Conservation (phyloP, 306 rosid genomes). For the Canavalia gladiata region DNA sequence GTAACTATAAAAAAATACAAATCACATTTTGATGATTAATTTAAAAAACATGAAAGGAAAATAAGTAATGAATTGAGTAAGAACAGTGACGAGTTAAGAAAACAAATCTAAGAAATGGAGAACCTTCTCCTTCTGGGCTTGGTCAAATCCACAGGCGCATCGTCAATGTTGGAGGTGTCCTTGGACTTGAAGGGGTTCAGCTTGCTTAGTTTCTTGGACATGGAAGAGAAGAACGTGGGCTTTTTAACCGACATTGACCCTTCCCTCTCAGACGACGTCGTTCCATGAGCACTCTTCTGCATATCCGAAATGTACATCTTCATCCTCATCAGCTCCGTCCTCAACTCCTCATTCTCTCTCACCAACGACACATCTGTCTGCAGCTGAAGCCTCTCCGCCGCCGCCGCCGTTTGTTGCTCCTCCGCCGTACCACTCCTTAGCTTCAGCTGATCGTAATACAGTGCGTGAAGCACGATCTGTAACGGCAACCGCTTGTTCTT, state of each 20-base stretch:
- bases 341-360: slow-evolving; percentile 80
- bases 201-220: slow-evolving; percentile 79
- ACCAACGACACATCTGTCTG: slow-evolving; percentile 73
- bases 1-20: not conserved
- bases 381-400: slow-evolving; percentile 59
- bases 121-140: slow-evolving; percentile 92
- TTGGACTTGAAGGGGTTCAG: slow-evolving; percentile 86
- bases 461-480: slow-evolving; percentile 87
- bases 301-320: slow-evolving; percentile 76
- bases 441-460: slow-evolving; percentile 85
- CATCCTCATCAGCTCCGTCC: slow-evolving; percentile 78
- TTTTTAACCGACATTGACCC: slow-evolving; percentile 17
- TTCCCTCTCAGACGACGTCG: slow-evolving; percentile 50
- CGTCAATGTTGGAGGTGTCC: slow-evolving; percentile 73
- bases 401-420: slow-evolving; percentile 30
- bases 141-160: slow-evolving; percentile 58
- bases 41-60: not conserved
- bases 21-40: not conserved
- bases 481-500: slow-evolving; percentile 89
- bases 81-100: not conserved
- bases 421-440: slow-evolving; percentile 68
- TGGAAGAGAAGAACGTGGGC: slow-evolving; percentile 71
- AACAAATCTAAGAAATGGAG: slow-evolving; percentile 66
- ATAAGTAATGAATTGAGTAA: not conserved
- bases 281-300: slow-evolving; percentile 49